Conservation (phyloP, 345 rosid species). For the Geranium brycei region DNA sequence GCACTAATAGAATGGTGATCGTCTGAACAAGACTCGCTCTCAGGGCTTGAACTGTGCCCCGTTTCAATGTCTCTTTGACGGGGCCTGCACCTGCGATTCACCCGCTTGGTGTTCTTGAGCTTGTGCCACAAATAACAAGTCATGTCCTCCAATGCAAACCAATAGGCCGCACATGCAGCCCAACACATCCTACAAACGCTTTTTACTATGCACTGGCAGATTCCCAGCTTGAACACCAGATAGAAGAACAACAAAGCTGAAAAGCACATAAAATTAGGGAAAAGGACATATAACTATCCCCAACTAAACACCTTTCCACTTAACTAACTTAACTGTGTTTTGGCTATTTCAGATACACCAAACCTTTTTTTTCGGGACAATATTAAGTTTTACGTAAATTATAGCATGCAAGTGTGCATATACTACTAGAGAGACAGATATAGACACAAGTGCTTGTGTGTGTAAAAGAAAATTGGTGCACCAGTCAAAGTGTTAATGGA, state of each 20-base stretch:
- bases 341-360: no score
- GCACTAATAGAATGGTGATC: conserved; percentile 3
- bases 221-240: conserved; percentile 53
- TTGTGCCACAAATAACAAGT: conserved; percentile 38
- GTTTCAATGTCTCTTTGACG: conserved; percentile 32
- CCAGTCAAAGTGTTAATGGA: not conserved
- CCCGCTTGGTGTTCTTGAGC: conserved; percentile 31
- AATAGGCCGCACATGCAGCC: conserved; percentile 22
- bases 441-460: no score
- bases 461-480: no score
- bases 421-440: no score
- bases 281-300: no score
- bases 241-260: conserved; percentile 60
- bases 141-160: conserved; percentile 33
- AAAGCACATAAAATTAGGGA: no score
- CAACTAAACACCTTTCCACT: no score
- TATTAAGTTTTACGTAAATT: not conserved
- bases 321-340: no score
- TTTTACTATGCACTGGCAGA: conserved; percentile 54
- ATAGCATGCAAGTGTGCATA: not conserved
- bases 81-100: conserved; percentile 7
- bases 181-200: conserved; percentile 58
- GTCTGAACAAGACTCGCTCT: conserved; percentile 6
- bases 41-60: conserved; percentile 6
- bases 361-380: no score